Evolutionary conservation across 257 asterid species (phyloP).

Genomic region (Plectranthus barbatus): DNA sequence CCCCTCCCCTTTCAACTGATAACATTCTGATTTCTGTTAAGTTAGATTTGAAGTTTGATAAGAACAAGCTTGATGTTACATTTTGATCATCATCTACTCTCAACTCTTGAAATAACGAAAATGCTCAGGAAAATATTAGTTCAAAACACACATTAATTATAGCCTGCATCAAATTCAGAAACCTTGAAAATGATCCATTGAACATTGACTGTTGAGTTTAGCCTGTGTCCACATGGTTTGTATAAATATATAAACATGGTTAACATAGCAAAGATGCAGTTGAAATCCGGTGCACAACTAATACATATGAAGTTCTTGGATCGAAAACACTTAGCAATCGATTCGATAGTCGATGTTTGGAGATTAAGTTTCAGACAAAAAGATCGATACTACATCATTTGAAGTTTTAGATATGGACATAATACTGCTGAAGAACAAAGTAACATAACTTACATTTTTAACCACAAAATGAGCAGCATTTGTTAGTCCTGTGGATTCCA

Average conservation of each 20-base stretch:
- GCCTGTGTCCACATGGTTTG: slow-evolving; percentile 15
- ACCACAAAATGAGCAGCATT: neutral
- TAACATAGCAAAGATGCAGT: neutral
- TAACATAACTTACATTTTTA: slow-evolving; percentile 21
- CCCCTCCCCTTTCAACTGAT: slow-evolving; percentile 1
- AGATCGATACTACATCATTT: slow-evolving; percentile 17
- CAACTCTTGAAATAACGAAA: slow-evolving; percentile 16
- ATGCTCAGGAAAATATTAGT: neutral
- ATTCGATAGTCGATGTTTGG: slow-evolving; percentile 1
- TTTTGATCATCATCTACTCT: slow-evolving; percentile 9
- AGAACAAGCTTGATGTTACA: slow-evolving; percentile 15
- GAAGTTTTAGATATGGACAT: neutral
- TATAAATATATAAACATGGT: neutral
- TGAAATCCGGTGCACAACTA: neutral
- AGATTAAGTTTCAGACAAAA: slow-evolving; percentile 4
- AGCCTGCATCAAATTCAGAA: slow-evolving; percentile 31
- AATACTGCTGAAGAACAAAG: slow-evolving; percentile 4
- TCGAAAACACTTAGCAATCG: neutral
- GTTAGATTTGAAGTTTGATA: slow-evolving; percentile 23
- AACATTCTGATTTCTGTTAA: slow-evolving; percentile 8
- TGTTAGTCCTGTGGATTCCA: slow-evolving; percentile 9
- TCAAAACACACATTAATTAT: neutral
- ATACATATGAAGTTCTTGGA: neutral
- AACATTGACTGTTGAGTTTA: slow-evolving; percentile 21
- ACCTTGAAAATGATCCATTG: neutral